Conservation (phyloP, 2,329 filamentous ascomycete species). For the Penicillium sp. region DNA sequence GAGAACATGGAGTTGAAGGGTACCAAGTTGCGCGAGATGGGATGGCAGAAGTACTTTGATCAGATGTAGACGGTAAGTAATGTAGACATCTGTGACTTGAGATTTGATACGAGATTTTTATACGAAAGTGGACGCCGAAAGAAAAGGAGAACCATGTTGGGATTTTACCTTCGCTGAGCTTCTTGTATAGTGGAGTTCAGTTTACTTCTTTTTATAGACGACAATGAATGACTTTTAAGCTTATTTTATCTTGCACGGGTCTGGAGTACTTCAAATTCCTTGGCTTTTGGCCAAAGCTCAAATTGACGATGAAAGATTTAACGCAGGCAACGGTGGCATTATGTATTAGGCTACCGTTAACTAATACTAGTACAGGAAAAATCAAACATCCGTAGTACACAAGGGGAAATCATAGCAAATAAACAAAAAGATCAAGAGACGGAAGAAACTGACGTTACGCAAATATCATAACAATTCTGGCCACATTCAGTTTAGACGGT, state of each 20-base stretch:
- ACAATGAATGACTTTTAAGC: conserved; percentile 22
- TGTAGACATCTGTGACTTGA: neutral
- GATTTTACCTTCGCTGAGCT: conserved; percentile 1
- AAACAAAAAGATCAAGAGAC: conserved; percentile 2
- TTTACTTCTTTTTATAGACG: conserved; percentile 20
- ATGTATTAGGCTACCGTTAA: conserved; percentile 24
- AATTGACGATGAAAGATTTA: neutral
- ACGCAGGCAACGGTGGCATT: conserved; percentile 17
- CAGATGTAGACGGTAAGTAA: conserved; percentile 35
- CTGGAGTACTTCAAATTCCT: neutral
- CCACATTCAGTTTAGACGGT: neutral
- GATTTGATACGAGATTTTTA: conserved; percentile 2
- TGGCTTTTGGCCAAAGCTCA: neutral
- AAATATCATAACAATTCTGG: conserved; percentile 1
- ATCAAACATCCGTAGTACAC: conserved; percentile 11
- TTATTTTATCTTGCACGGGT: neutral
- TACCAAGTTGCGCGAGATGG: conserved; percentile 42
- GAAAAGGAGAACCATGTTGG: neutral
- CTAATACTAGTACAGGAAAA: conserved; percentile 18
- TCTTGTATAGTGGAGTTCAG: conserved; percentile 14
- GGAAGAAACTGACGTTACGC: neutral
- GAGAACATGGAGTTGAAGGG: conserved; percentile 46
- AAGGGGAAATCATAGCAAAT: conserved; percentile 26
- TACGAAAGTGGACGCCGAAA: conserved; percentile 1
- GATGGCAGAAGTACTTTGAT: conserved; percentile 46